Base-by-base conservation (phyloP, 164 flowering plant genomes). In the Tinospora cordifolia region DNA sequence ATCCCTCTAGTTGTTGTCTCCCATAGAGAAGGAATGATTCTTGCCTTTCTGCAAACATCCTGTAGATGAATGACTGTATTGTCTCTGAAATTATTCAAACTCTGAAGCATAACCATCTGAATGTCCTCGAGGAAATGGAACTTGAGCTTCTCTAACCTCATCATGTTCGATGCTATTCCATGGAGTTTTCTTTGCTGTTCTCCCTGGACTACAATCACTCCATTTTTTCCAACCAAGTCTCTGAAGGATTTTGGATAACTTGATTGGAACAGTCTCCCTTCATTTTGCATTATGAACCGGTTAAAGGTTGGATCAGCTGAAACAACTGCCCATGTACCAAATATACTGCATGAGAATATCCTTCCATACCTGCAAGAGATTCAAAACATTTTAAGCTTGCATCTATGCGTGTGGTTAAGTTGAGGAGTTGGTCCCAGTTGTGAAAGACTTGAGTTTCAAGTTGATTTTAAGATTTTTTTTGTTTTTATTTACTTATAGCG, bases 221-320 rank as follows among this genome's bases (percentile, higher is more conserved):
- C 97, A 75, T 91, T 83, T 71, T 83, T 88, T 1, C 97, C 97
- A 0, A 91, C 97, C 81, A 91, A 78, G 63, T 91, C 92, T 64
- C 90, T 78, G 76, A 91, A 91, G 5, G 97, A 88, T 69, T 86
- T 90, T 1, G 97, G 97, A 72, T 91, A 91, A 70, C 91, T 87
- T 2, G 97, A 91, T 74, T 85, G 83, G 76, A 91, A 91, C 24
- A 88, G 41, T 67, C 74, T 87, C n/a, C 97, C 95, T 80, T 91
- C 97, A 63, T 90, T 88, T 71, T 84, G 92, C 93, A 91, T 88
- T 47, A 90, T 78, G 65, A 85, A 91, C 21, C 88, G 73, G 75
- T 91, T 91, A 58, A 91, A 91, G 0, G 38, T 60, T 3, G 95
- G 87, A 69, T 91, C 95, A 0, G 88, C 92, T 2, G 97, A 91